Evolutionary conservation across 1,139 yeast genomes (phyloP).

Genomic region (Debaryomyces nepalensis): DNA sequence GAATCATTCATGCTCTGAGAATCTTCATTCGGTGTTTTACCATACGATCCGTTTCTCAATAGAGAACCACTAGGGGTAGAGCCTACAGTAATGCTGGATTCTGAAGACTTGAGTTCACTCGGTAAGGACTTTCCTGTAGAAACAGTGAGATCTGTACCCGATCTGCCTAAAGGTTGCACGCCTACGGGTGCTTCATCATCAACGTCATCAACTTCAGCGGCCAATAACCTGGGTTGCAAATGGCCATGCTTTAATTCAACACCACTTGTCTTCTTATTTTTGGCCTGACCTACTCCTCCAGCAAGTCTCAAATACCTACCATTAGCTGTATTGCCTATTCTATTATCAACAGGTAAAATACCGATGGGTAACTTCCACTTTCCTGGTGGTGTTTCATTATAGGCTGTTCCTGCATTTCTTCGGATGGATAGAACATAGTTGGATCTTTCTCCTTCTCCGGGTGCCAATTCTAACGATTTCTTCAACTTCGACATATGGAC

Average conservation of each 20-base stretch:
- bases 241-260: constrained; percentile 78
- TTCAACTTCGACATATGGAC: constrained; percentile 46
- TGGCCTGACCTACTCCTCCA: constrained; percentile 29
- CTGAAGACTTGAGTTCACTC: constrained; percentile 26
- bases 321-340: constrained; percentile 33
- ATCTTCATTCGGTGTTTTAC: constrained; percentile 29
- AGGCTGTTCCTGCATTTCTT: constrained; percentile 57
- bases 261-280: constrained; percentile 45
- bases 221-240: constrained; percentile 72
- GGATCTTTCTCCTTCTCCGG: constrained; percentile 59
- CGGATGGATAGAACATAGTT: constrained; percentile 60
- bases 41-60: constrained; percentile 29
- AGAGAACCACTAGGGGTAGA: constrained; percentile 19
- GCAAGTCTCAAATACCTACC: constrained; percentile 38
- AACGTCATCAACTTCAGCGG: constrained; percentile 80
- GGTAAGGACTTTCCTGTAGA: constrained; percentile 15
- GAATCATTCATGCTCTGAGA: constrained; percentile 31
- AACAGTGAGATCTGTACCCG: constrained; percentile 12
- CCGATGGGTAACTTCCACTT: constrained; percentile 72
- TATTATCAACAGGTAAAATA: constrained; percentile 50
- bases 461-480: constrained; percentile 39
- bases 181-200: constrained; percentile 39
- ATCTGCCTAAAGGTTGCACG: constrained; percentile 13
- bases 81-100: constrained; percentile 24
- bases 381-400: constrained; percentile 57